Base-by-base conservation (phyloP, 2,329 filamentous ascomycete species). In the Colletotrichum ledebouriae region DNA sequence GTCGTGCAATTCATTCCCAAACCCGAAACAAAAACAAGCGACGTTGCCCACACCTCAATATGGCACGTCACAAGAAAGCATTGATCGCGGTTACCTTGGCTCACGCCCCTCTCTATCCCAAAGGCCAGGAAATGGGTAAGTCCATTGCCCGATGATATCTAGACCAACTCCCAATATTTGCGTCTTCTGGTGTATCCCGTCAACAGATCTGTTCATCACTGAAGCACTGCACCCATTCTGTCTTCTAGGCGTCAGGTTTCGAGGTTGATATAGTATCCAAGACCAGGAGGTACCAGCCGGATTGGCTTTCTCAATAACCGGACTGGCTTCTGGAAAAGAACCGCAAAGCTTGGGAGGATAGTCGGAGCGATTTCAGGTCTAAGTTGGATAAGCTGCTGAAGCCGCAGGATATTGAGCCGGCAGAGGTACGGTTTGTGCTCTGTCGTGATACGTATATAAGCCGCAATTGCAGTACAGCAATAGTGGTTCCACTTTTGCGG, bases 221-320 rank as follows among this genome's bases (percentile, higher is more conserved):
- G 83, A 85, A 71, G 83, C 83, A 15, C 76, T 84, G 7, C 82
- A 85, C 69, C 83, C 83, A 0, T 85, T 76, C 77, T 17, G 82
- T 83, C 22, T 77, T 85, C 64, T 74, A 67, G 6, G 76, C 74
- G 2, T 81, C 82, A 4, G 83, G 82, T 13, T 83, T 85, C 72
- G 79, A 82, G 62, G 82, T 84, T 56, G 82, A 84, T 68, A 76
- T 85, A 33, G 77, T 78, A 20, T 83, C 82, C 5, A 82, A 84
- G 70, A 83, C 78, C 4, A 82, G 83, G 42, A 76, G 67, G 2
- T 85, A 81, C 72, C 77, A 73, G 0, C 75, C 79, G 1, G 83
- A 84, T 73, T 82, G 80, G 81, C 77, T 84, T 20, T 81, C 78
- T 11, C 75, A 78, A 53, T 78, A 81, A 63, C 75, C 76, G 1